A percentile compares a stretch with the other conserved stretches of the same genome.
Conservation (phyloP, 208 protist genomes). For the Balamuthia mandrillaris region DNA sequence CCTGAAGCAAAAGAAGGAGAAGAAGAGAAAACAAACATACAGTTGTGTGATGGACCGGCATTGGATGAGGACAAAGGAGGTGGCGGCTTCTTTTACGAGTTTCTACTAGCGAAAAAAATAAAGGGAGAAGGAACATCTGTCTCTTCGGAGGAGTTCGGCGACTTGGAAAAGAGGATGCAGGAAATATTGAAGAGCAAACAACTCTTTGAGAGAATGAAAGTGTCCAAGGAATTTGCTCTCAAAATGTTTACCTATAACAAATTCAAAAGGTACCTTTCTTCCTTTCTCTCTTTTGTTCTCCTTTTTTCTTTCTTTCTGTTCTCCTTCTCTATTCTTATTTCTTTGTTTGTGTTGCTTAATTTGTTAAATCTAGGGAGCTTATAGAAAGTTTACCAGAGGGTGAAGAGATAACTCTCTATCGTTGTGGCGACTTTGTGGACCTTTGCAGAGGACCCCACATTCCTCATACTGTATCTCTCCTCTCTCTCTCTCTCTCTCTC, state of each 20-base stretch:
- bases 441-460: constrained; percentile 95
- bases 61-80: constrained; percentile 69
- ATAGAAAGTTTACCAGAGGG: constrained; percentile 75
- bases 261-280: background rate
- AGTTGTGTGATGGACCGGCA: constrained; percentile 90
- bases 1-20: background rate
- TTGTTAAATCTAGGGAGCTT: constrained; percentile 9
- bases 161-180: constrained; percentile 84
- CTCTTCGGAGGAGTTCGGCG: constrained; percentile 74
- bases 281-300: background rate
- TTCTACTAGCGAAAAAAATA: constrained; percentile 11
- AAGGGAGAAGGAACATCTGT: background rate
- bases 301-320: background rate
- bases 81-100: constrained; percentile 70
- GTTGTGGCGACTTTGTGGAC: constrained; percentile 83
- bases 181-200: constrained; percentile 88
- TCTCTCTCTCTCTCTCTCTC: background rate
- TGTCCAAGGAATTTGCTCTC: constrained; percentile 91
- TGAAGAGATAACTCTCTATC: constrained; percentile 91
- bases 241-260: constrained; percentile 79
- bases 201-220: constrained; percentile 90
- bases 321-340: background rate
- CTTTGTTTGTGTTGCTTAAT: background rate
- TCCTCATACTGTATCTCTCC: constrained; percentile 77
- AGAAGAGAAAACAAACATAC: constrained; percentile 50